Conservation (phyloP, 176 grass and related monocot species). For the Phoenix roebelenii region DNA sequence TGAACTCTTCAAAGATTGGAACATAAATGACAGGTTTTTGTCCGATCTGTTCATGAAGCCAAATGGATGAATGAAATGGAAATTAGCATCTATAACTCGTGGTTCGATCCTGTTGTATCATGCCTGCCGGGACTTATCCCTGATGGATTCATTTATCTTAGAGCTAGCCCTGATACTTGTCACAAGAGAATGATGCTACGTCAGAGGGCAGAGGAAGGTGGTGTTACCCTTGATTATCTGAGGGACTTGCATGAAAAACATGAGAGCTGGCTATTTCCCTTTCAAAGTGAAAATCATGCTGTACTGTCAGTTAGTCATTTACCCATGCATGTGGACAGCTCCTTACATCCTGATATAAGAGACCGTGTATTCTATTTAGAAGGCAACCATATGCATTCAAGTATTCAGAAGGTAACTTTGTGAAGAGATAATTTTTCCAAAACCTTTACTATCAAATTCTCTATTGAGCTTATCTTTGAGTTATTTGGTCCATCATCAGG, state of each 20-base stretch:
- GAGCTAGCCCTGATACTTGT: slow-evolving; percentile 86
- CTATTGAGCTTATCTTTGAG: not conserved
- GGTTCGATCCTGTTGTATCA: slow-evolving; percentile 96
- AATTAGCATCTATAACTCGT: slow-evolving; percentile 94
- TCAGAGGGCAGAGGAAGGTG: slow-evolving; percentile 79
- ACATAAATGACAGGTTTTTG: slow-evolving; percentile 51
- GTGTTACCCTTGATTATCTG: slow-evolving; percentile 78
- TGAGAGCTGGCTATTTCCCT: slow-evolving; percentile 86
- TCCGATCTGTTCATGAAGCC: slow-evolving; percentile 89
- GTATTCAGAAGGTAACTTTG: slow-evolving; percentile 68
- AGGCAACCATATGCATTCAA: slow-evolving; percentile 86
- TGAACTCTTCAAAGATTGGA: too few relatives aligned
- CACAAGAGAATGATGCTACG: slow-evolving; percentile 83
- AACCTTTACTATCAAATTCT: not conserved
- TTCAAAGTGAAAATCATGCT: slow-evolving; percentile 35
- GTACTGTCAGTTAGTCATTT: slow-evolving; percentile 70
- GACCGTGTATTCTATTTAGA: slow-evolving; percentile 81
- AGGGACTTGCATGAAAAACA: slow-evolving; percentile 93
- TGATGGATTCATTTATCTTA: slow-evolving; percentile 92
- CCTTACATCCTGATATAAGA: slow-evolving; percentile 60
- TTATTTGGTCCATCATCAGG: slow-evolving; percentile 36
- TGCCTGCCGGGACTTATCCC: slow-evolving; percentile 84
- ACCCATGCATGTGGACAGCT: slow-evolving; percentile 41
- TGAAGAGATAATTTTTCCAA: not conserved
- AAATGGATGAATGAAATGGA: slow-evolving; percentile 99